Evolutionary conservation across 2,329 filamentous ascomycete genomes (phyloP), one percentile per base, ranked within the genome.

Genomic region (Aspergillus intermedius): DNA sequence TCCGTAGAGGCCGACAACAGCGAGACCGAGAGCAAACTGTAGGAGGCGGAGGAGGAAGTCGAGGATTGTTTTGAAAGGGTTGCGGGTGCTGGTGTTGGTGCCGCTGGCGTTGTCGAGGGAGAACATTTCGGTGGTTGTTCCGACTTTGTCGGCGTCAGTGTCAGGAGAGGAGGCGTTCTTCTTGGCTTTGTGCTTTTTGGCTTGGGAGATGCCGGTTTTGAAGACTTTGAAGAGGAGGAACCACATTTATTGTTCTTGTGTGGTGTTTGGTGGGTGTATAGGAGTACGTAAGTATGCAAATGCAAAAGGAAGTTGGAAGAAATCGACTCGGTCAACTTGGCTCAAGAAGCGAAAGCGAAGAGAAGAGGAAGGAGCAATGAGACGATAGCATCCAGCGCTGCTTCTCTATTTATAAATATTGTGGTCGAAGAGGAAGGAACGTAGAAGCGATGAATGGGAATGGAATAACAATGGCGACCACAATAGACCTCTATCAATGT

Each of bases 1-100:
- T 32, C 83, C 87, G 56, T 93, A 95, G 17, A 95, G 79, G 1
- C 86, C 90, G 55, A 85, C 83, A 47, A 93, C 86, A 1, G 86
- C 79, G 49, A 95, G 70, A 12, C 83, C 88, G 55, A 94, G 77
- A 49, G 87, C 77, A 61, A 95, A 84, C 62, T 91, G 87, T 52
- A 84, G 70, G 66, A 91, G 76, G 64, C 91, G 86, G n/a, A 90
- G 70, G 54, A 77, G 55, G 21, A 58, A 53, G 13, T 64, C 56
- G 17, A 64, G 25, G 46, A 66, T 55, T 15, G 44, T 23, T 45
- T 57, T 61, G 12, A 51, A 48, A 12, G 49, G 41, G 49, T 56
- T 47, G 45, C 51, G 44, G 46, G 51, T 42, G 48, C 51, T 44
- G 45, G 50, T 23, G 40, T 54, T 23, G 52, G 51, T 15, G 50